Base-by-base conservation (phyloP, 192 early-diverging fungal genomes). In the Entophlyctis helioformis region DNA sequence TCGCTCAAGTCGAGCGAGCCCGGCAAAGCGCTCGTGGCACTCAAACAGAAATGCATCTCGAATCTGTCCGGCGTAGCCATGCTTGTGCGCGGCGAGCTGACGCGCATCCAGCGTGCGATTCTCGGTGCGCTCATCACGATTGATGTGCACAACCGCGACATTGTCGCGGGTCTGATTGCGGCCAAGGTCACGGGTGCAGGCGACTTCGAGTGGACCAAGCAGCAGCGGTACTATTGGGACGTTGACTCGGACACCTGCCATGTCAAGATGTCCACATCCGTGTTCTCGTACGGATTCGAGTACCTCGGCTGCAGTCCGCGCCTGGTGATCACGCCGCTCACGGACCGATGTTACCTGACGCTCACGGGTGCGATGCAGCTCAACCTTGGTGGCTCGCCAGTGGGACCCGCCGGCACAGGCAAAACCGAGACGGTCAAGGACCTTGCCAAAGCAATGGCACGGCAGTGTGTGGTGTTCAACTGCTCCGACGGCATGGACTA, bases 391-490 rank as follows among this genome's bases (percentile, higher is more conserved):
- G 75, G 75, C 0, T 72, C 68, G 11, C 75, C 75, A 13, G 58
- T 74, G 38, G 75, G 75, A 1, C 64, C 72, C 20, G 74, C 75
- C 6, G 75, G 71, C 1, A 74, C 75, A 16, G 75, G 75, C 27
- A 78, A 78, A 52, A 78, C 75, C 7, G 75, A 78, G 44, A 78
- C 75, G 1, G 75, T 78, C 21, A 78, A 78, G 41, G 75, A 78
- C 55, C 46, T 78, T 9, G 71, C 75, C 34, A 78, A 78, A 43
- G 75, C 75, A 11, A 53, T 78, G 38, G 67, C 75, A 3, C 48
- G 66, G 6, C 75, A 78, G 39, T 78, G 75, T 58, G 75, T 78
- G 2, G 75, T 78, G 27, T 78, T 74, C 55, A 78, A 78, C 46
- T 78, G 75, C 54, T 78, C 75, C 23, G 75, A 78, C 46, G 71